Evolutionary conservation across 2,329 filamentous ascomycete genomes (phyloP), one percentile per base, ranked within the genome.

Genomic region (Aspergillus fischeri): DNA sequence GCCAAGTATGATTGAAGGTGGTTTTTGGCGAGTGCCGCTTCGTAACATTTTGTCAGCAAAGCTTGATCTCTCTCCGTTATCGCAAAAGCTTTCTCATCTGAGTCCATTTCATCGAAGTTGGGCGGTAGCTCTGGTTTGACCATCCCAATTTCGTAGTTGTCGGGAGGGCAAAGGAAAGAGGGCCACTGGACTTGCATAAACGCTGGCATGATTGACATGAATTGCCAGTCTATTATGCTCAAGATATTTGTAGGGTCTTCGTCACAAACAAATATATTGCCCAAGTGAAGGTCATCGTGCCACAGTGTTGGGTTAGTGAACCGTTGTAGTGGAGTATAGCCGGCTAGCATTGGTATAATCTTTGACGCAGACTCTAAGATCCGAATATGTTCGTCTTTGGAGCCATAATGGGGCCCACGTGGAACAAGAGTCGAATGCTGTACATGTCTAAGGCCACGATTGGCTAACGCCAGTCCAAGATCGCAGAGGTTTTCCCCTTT

Each of bases 161-260:
- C 56, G 2, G 65, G 62, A 1, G 61, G 59, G 25, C 38, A 51
- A 17, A 64, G 56, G 32, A 65, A 61, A 25, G 48, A 49, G 5
- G 59, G 57, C 57, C 54, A 61, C 45, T 57, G 63, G 55, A 59
- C 49, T 53, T 64, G 59, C 54, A 53, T 58, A 29, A 65, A 67
- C 10, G 54, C 50, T 1, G 64, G 61, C 56, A 64, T 59, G 49
- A 67, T 60, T 4, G 60, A 59, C 7, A 53, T 52, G 10, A 59
- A 62, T 56, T 66, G 60, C 64, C 61, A 66, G 38, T 67, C 63
- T 41, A 67, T 61, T 21, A 67, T 57, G 35, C 55, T 45, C 10
- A 59, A 49, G 1, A 67, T 58, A 9, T 38, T 59, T 24, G 59
- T 62, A 0, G 61, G 59, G n/a, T 65, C 64, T 38, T 59, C 4